Percentiles rank a stretch among this genome's conserved stretches.
phyloP scores from a whole-genome alignment of 2,329 filamentous ascomycete species.

The Colletotrichum magnum region DNA sequence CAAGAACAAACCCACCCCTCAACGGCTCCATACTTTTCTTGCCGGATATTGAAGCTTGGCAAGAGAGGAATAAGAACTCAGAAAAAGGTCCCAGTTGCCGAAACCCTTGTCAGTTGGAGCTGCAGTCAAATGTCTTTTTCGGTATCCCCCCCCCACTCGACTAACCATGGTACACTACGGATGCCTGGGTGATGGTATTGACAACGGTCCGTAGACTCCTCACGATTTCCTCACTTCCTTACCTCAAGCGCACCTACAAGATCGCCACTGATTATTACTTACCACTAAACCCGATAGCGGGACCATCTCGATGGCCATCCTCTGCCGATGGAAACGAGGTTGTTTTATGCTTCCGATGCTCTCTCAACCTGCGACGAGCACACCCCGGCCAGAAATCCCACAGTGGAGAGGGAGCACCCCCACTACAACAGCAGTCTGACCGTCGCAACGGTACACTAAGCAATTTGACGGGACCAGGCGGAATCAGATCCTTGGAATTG shows the following conservation, averaged over 20 bases:
- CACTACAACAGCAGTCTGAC: conserved; percentile 21
- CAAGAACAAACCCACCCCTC: no score
- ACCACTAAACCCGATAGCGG: not conserved
- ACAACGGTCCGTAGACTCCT: no score
- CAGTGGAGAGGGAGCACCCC: conserved; percentile 13
- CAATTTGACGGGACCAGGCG: conserved; percentile 28
- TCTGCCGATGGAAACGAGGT: conserved; percentile 23
- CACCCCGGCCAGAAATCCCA: conserved; percentile 16
- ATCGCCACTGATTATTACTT: not conserved
- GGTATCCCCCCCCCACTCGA: no score
- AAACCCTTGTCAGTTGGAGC: no score
- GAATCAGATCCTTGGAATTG: conserved; percentile 7
- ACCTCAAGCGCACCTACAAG: not conserved
- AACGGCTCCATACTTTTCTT: no score
- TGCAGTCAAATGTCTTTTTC: no score
- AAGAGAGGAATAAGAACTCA: no score
- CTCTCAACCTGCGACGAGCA: conserved; percentile 4
- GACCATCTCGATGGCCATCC: conserved; percentile 5
- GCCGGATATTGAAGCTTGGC: no score
- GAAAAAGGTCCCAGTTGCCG: no score
- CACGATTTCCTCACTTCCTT: no score
- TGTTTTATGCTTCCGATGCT: conserved; percentile 14
- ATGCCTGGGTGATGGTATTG: no score
- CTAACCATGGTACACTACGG: no score
- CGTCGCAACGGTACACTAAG: conserved; percentile 30